phyloP scores from a whole-genome alignment of 495 filamentous ascomycete genomes.

The Aspergillus steynii region DNA sequence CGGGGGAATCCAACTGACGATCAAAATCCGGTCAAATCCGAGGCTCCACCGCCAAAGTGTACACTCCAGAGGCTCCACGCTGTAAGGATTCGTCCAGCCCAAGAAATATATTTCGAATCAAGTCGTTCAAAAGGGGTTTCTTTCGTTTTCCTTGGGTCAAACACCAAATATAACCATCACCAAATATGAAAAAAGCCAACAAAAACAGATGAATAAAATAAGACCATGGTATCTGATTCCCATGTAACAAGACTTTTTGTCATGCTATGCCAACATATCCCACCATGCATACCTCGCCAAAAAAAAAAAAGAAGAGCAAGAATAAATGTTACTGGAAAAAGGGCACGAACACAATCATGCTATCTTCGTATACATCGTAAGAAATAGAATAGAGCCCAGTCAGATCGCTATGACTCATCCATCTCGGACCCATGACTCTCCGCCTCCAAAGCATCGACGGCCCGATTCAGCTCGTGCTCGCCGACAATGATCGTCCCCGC shows the following conservation, averaged over 20 bases:
- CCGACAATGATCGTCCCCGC: conserved; percentile 89
- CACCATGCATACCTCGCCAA: neutral
- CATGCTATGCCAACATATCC: neutral
- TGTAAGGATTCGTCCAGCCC: no score
- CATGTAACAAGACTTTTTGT: neutral
- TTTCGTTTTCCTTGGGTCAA: no score
- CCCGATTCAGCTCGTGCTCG: conserved; percentile 66
- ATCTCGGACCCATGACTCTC: conserved; percentile 31
- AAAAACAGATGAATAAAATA: neutral
- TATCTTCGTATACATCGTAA: no score
- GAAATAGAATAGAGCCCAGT: no score
- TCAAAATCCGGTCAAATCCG: no score
- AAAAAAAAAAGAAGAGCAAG: neutral
- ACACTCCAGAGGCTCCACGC: no score
- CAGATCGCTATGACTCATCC: neutral
- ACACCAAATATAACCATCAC: neutral
- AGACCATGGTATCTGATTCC: neutral
- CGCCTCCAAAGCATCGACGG: conserved; percentile 67
- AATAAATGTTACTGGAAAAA: neutral
- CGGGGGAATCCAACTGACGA: no score
- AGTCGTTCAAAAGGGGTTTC: no score
- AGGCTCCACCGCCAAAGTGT: no score
- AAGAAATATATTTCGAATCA: no score
- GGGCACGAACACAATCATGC: no score
- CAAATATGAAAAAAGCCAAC: neutral